Evolutionary conservation across 2,329 filamentous ascomycete species (phyloP), one percentile per base, ranked within the genome.

Genomic region (Septoria linicola): DNA sequence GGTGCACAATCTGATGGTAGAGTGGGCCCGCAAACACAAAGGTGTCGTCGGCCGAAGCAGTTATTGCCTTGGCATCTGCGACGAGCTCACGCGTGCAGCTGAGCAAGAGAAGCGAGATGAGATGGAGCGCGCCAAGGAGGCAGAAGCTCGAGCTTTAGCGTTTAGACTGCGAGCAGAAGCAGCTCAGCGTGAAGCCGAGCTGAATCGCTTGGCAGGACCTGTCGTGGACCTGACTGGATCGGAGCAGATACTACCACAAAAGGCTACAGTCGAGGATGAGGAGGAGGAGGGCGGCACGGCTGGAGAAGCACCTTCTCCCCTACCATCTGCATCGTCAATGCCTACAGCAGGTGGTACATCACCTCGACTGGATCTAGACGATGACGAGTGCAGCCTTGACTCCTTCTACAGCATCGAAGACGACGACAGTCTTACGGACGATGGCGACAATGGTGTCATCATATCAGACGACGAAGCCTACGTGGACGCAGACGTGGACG

Each of bases 1-100:
- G 49, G 51, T 52, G 8, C 60, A 59, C 59, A 63, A 60, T 23
- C 37, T 59, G 7, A 51, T 56, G 4, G 39, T 46, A 4, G 50
- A 60, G 7, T 60, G 58, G 58, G 50, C 53, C 14, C 49, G 42
- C n/a, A 14, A 21, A 8, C 49, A 57, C 21, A 56, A 46, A 14
- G 55, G 57, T 1, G 32, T 23, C 3, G 19, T 27, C 3, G 31
- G 25, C 3, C 49, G 34, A 19, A 57, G 55, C n/a, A 53, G 41
- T 39, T 61, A 63, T 42, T 59, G 53, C 19, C 14, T 51, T 11
- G 59, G 60, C 7, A 31, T 55, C 8, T 23, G 42, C n/a, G 11
- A 42, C 1, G 47, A 47, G 10, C 49, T 60, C 10, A 3, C 17
- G 10, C 14, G 13, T 1, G 34, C 36, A 3, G 58, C 51, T 4